Conservation (phyloP, 352 stramenopile genomes). For the Globisporangium apiculatum region DNA sequence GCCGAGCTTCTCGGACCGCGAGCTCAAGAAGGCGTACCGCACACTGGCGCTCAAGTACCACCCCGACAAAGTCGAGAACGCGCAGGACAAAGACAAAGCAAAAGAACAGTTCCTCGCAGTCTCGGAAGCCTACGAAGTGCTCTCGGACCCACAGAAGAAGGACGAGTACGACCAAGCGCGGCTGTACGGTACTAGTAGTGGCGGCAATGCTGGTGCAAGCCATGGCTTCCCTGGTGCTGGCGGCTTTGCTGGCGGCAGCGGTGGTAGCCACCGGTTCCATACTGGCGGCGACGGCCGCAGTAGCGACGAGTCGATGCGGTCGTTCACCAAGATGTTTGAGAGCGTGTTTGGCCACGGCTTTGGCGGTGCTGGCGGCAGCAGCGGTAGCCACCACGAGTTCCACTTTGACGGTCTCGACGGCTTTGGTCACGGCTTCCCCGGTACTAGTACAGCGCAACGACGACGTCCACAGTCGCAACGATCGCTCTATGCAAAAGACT, state of each 20-base stretch:
- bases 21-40: slow-evolving; percentile 84
- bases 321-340: slow-evolving; percentile 87
- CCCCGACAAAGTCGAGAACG: slow-evolving; percentile 82
- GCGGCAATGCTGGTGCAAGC: slow-evolving; percentile 2
- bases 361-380: slow-evolving; percentile 18
- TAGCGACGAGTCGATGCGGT: slow-evolving; percentile 54
- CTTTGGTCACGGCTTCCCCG: slow-evolving; percentile 43
- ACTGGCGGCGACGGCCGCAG: slow-evolving; percentile 15
- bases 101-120: slow-evolving; percentile 91
- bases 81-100: slow-evolving; percentile 74
- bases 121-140: slow-evolving; percentile 89
- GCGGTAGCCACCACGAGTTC: slow-evolving; percentile 49
- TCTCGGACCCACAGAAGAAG: slow-evolving; percentile 86
- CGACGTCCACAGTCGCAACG: slow-evolving; percentile 17
- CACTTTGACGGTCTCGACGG: slow-evolving; percentile 77
- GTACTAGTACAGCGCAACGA: slow-evolving; percentile 3
- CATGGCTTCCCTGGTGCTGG: slow-evolving; percentile 21
- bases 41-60: slow-evolving; percentile 88
- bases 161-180: slow-evolving; percentile 86
- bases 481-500: slow-evolving; percentile 56
- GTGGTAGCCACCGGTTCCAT: slow-evolving; percentile 5
- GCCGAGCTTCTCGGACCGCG: slow-evolving; percentile 62
- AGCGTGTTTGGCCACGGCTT: slow-evolving; percentile 75
- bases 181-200: slow-evolving; percentile 21
- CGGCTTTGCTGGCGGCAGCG: slow-evolving; percentile 4